Evolutionary conservation across 2,329 filamentous ascomycete species (phyloP).

Genomic region (Trichocomaceae sp.): DNA sequence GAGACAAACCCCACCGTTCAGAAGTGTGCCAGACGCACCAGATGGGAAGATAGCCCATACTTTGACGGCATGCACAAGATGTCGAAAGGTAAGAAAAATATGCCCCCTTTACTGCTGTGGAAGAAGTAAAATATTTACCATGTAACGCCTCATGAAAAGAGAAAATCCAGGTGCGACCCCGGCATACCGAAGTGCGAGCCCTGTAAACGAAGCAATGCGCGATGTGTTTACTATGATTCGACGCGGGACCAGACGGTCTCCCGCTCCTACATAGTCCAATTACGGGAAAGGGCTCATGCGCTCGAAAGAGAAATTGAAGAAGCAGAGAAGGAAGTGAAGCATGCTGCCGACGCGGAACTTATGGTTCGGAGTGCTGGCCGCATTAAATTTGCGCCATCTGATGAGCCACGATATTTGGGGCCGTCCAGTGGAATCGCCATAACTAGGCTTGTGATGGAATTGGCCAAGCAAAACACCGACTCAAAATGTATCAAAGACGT

Average conservation of each 20-base stretch:
- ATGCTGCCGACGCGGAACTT: constrained; percentile 67
- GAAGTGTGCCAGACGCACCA: constrained; percentile 24
- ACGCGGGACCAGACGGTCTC: constrained; percentile 79
- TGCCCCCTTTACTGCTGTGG: neutral
- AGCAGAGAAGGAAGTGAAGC: constrained; percentile 69
- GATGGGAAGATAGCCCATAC: constrained; percentile 42
- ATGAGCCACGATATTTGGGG: constrained; percentile 85
- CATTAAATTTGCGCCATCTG: constrained; percentile 74
- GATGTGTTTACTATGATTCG: constrained; percentile 93
- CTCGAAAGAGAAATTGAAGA: constrained; percentile 75
- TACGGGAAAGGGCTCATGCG: constrained; percentile 77
- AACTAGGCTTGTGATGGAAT: constrained; percentile 89
- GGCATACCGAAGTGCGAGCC: constrained; percentile 84
- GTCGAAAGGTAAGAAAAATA: constrained; percentile 39
- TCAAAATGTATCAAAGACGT: constrained; percentile 88
- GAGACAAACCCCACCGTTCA: constrained; percentile 22
- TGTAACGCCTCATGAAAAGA: constrained; percentile 44
- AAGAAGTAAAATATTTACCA: neutral
- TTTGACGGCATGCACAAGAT: constrained; percentile 45
- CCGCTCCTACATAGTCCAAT: constrained; percentile 82
- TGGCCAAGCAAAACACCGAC: constrained; percentile 88
- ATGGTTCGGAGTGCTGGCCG: constrained; percentile 81
- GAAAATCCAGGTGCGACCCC: constrained; percentile 94
- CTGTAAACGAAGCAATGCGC: constrained; percentile 83
- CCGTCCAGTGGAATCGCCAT: constrained; percentile 94